Conservation (phyloP, 176 grass and related monocot species). For the Pontederia paniculata region DNA sequence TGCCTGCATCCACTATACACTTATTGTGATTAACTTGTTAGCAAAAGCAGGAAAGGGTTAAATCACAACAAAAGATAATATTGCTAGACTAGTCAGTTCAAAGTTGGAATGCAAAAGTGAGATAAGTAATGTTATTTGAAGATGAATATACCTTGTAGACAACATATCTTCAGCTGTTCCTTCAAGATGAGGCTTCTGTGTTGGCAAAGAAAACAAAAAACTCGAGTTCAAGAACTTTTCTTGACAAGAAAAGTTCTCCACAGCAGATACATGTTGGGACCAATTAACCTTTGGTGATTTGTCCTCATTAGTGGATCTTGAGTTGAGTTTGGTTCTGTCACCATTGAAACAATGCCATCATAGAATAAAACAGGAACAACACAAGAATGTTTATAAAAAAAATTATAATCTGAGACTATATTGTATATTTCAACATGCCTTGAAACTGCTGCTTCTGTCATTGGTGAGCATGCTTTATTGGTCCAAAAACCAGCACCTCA, state of each 20-base stretch:
- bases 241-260: constrained; percentile 34
- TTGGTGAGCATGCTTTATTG: not conserved
- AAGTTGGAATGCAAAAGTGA: no score
- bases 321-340: constrained; percentile 1
- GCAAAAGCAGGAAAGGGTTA: no score
- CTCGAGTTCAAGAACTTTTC: constrained; percentile 48
- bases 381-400: no score
- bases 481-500: not conserved
- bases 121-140: not conserved
- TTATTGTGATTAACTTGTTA: no score
- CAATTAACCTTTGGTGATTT: constrained; percentile 52
- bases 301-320: constrained; percentile 23
- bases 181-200: constrained; percentile 43
- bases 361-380: no score
- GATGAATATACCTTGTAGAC: constrained; percentile 39
- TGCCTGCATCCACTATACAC: no score
- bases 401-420: not conserved
- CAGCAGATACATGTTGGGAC: constrained; percentile 39
- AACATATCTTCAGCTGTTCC: constrained; percentile 28
- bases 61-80: no score
- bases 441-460: constrained; percentile 4
- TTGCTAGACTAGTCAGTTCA: no score
- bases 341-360: not conserved
- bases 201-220: constrained; percentile 76
- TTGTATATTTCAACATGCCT: not conserved